Evolutionary conservation across 106 monocot species (phyloP), one percentile per base, ranked within the genome.

Genomic region (Phalaenopsis equestris): DNA sequence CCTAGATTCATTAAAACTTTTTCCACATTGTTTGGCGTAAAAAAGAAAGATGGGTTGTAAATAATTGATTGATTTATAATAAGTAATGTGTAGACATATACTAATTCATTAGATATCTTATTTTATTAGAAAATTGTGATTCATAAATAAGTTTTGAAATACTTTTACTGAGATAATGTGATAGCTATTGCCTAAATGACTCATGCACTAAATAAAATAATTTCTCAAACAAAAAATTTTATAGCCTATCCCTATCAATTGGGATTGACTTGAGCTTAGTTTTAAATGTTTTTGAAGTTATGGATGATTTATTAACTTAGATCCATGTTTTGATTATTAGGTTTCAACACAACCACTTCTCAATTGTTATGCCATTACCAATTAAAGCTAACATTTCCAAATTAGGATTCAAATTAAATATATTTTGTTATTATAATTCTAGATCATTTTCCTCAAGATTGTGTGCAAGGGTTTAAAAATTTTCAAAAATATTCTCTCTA

Each of bases 111-210:
- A 30, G 30, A 30, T 30, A 30, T 30, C 30, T 30, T 0, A 30
- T 30, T 30, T 30, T 2, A 21, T 4, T 42, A n/a, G 17, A 75
- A 3, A 75, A 46, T 75, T n/a, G 5, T 5, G 18, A n/a, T 67
- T 67, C 65, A 67, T 67, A 67, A n/a, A 17, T 67, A n/a, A 17
- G 65, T 67, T 67, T 67, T 67, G 65, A 17, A 67, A 67, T 19
- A 67, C 17, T 17, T 15, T 2, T 0, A 6, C 18, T 67, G 14
- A 67, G 65, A 19, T 1, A 0, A 0, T 67, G 65, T 67, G 6
- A 3, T 15, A 67, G 18, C 14, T 67, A 6, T 67, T 17, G 14
- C 14, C 14, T 67, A 15, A 24, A 67, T 67, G 65, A 0, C 65
- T 24, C n/a, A 24, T 1, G 24, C 65, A 67, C 14, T 67, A 17